These are phyloP conservation scores for Candida peoriensis DNA, from an alignment of 805 yeast genomes.

Conservation along the genomic window DNA sequence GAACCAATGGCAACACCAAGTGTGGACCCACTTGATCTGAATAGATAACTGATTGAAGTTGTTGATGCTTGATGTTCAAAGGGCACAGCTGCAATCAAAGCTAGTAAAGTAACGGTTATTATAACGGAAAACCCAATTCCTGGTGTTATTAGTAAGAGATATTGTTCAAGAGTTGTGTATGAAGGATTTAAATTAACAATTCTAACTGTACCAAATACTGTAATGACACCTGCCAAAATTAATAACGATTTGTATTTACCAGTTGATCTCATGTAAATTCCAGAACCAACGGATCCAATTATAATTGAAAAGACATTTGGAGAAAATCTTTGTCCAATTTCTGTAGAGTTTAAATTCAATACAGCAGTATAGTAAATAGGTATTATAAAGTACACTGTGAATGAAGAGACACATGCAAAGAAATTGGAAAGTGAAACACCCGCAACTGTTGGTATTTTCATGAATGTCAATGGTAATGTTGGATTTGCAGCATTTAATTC, in stretches of 20 bases:
- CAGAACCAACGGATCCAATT: conserved; percentile 57
- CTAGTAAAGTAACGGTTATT: conserved; percentile 59
- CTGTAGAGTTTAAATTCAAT: conserved; percentile 44
- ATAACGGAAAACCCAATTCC: conserved; percentile 53
- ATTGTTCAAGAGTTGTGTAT: conserved; percentile 37
- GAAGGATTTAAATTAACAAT: conserved; percentile 29
- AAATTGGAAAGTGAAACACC: conserved; percentile 63
- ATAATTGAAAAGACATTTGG: conserved; percentile 60
- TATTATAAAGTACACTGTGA: conserved; percentile 45
- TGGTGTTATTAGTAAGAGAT: conserved; percentile 39
- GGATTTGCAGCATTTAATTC: conserved; percentile 49
- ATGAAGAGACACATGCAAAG: conserved; percentile 37
- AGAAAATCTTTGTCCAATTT: conserved; percentile 53
- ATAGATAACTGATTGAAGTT: conserved; percentile 61
- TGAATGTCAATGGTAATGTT: conserved; percentile 52
- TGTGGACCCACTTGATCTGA: conserved; percentile 63
- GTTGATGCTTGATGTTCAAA: conserved; percentile 60
- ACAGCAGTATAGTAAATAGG: conserved; percentile 62
- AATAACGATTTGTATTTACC: conserved; percentile 53
- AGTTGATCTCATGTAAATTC: conserved; percentile 57
- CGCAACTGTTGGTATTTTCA: conserved; percentile 53
- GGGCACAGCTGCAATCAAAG: conserved; percentile 72
- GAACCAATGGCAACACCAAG: conserved; percentile 61
- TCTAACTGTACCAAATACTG: conserved; percentile 40
- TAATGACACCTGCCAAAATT: conserved; percentile 35